Percentiles rank a stretch among this genome's conserved stretches.
These are phyloP conservation scores for Fusarium falciforme DNA, from an alignment of 2,329 filamentous ascomycete genomes.

Conservation along the genomic window DNA sequence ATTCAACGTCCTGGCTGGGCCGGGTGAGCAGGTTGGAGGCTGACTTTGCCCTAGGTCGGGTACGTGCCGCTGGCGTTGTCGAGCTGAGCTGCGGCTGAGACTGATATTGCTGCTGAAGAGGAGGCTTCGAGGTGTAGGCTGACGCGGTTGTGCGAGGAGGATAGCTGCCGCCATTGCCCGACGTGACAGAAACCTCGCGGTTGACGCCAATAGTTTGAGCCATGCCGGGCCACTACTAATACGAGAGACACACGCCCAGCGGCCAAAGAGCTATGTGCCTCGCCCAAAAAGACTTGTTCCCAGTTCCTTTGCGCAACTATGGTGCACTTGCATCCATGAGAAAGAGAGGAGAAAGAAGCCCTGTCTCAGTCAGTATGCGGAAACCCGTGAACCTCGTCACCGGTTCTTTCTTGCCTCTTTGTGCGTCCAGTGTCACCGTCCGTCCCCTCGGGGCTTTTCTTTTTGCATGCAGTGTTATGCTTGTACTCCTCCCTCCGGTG, in stretches of 20 bases:
- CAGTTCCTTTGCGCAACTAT: conserved; percentile 29
- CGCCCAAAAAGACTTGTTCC: conserved; percentile 18
- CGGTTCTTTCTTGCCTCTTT: conserved; percentile 24
- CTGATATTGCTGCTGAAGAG: conserved; percentile 20
- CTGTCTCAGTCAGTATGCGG: conserved; percentile 23
- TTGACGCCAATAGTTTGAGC: conserved; percentile 36
- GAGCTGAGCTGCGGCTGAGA: conserved; percentile 1
- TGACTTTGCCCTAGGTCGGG: conserved; percentile 39
- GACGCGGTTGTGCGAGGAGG: conserved; percentile 31
- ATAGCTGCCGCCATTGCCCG: conserved; percentile 34
- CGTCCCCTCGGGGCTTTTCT: conserved; percentile 27
- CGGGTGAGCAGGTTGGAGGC: conserved; percentile 37
- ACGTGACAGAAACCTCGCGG: conserved; percentile 36
- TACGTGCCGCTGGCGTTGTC: conserved; percentile 17
- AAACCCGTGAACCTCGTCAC: neutral
- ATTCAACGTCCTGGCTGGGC: conserved; percentile 27
- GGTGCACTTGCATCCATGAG: conserved; percentile 40
- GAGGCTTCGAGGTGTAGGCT: conserved; percentile 2
- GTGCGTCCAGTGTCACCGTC: conserved; percentile 15
- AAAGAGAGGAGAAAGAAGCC: conserved; percentile 25
- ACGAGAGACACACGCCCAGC: conserved; percentile 10
- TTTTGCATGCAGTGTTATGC: conserved; percentile 2
- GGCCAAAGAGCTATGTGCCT: neutral
- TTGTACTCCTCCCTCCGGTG: conserved; percentile 1
- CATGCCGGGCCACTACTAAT: conserved; percentile 38